Evolutionary conservation across 176 grass and related monocot species (phyloP), one percentile per base, ranked within the genome.

Genomic region (Saccharum officinarum): DNA sequence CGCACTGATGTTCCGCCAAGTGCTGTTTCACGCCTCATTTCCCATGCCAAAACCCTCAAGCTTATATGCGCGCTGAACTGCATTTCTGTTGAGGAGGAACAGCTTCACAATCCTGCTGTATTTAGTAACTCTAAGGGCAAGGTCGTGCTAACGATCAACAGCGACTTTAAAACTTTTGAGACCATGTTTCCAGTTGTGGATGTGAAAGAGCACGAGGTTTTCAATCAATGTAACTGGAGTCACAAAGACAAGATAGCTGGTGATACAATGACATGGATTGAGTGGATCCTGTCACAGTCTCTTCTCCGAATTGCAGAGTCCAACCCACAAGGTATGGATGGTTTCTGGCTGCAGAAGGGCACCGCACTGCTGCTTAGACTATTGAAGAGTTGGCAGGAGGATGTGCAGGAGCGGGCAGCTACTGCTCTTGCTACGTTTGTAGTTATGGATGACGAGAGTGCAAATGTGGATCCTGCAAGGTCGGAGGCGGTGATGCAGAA

Each of bases 281-380:
- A 99, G 69, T 94, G 97, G 97, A 85, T 91, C 64, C 76, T 99
- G 36, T 99, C 94, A 5, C 93, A 94, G 25, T 90, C 92, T 33
- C 89, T 99, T 76, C 84, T 99, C 41, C 88, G 92, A 42, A 97
- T 97, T 79, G 88, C 94, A 0, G 94, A 99, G 79, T 83, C 83
- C 44, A 96, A 91, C 37, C 90, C 94, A 54, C 88, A 84, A 44
- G 92, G 90, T 15, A 92, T 99, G 94, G 88, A 96, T 89, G 81
- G 91, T 20, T 99, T 99, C 88, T 99, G 97, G 97, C 69, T 94
- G 84, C 89, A 88, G 44, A 92, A 99, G 86, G 97, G 97, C 70
- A 84, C 94, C 12, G 9, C 88, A 68, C 71, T 99, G 71, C 90
- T 99, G 66, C 86, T 99, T 41, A 96, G 79, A 80, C 79, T 99